Conservation (phyloP, 176 grass and related monocot genomes). For the Oryza brachyantha region DNA sequence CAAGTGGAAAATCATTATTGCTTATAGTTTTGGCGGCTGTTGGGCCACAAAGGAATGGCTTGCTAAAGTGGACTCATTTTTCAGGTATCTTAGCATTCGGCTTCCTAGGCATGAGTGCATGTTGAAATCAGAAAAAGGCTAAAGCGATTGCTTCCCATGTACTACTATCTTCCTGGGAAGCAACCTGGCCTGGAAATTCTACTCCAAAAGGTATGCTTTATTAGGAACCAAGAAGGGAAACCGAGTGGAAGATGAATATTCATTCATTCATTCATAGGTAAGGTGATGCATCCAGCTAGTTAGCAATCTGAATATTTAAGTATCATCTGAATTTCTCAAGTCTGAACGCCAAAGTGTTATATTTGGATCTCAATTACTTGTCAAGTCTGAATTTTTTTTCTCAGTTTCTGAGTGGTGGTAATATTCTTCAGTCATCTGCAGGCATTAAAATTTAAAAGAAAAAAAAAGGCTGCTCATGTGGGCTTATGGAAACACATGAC, state of each 20-base stretch:
- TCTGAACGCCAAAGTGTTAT: background rate
- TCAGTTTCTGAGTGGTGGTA: background rate
- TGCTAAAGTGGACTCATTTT: constrained; percentile 26
- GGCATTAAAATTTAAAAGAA: background rate
- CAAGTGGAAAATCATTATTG: constrained; percentile 32
- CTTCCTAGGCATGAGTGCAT: background rate
- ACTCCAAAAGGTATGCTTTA: background rate
- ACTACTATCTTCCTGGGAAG: constrained; percentile 32
- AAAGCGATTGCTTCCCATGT: background rate
- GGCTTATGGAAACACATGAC: background rate
- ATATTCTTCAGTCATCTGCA: background rate
- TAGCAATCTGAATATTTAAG: background rate
- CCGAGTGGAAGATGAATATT: background rate
- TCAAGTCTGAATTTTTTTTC: background rate
- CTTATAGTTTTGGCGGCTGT: constrained; percentile 21
- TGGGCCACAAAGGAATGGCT: background rate
- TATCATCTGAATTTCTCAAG: background rate
- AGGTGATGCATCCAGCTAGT: background rate
- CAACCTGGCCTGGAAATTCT: constrained; percentile 10
- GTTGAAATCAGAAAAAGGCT: background rate
- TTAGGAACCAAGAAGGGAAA: background rate
- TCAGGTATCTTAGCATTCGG: constrained; percentile 16
- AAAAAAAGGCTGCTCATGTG: background rate
- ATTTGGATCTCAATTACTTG: background rate
- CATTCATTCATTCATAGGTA: background rate